Conservation (phyloP, 2,329 filamentous ascomycete species). For the Cadophora gregata region DNA sequence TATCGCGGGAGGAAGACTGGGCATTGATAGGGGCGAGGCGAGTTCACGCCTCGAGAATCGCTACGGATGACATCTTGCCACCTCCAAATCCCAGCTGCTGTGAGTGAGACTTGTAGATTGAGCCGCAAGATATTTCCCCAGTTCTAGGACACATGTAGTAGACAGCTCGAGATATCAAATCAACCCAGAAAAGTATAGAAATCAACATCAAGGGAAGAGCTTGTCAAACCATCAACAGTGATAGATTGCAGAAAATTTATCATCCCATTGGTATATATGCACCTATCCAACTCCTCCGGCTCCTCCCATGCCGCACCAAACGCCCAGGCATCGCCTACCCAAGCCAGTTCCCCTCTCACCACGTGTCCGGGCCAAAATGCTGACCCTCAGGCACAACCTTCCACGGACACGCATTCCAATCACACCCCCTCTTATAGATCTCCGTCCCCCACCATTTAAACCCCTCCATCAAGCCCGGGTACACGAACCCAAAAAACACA, state of each 20-base stretch:
- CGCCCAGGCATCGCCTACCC: neutral
- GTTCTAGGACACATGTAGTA: no score
- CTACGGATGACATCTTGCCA: no score
- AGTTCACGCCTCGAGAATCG: no score
- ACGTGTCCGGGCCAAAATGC: slow-evolving; percentile 68
- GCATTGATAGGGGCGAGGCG: no score
- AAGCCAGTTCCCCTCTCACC: slow-evolving; percentile 48
- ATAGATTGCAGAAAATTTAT: neutral
- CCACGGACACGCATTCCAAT: slow-evolving; percentile 83
- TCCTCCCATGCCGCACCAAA: neutral
- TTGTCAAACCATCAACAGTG: neutral
- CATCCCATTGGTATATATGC: slow-evolving; percentile 9
- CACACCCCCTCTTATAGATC: slow-evolving; percentile 82
- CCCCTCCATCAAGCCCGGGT: slow-evolving; percentile 73
- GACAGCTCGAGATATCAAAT: no score
- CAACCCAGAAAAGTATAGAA: no score
- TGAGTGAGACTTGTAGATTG: no score
- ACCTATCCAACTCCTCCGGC: neutral
- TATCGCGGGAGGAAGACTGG: no score
- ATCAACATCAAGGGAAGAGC: no score
- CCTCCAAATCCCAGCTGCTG: no score
- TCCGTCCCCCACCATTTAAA: slow-evolving; percentile 92
- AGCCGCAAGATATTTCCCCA: no score
- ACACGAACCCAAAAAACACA: slow-evolving; percentile 87
- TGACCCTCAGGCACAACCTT: slow-evolving; percentile 65